Base-by-base conservation (phyloP, 805 yeast species). In the Kodamaea leandrae region DNA sequence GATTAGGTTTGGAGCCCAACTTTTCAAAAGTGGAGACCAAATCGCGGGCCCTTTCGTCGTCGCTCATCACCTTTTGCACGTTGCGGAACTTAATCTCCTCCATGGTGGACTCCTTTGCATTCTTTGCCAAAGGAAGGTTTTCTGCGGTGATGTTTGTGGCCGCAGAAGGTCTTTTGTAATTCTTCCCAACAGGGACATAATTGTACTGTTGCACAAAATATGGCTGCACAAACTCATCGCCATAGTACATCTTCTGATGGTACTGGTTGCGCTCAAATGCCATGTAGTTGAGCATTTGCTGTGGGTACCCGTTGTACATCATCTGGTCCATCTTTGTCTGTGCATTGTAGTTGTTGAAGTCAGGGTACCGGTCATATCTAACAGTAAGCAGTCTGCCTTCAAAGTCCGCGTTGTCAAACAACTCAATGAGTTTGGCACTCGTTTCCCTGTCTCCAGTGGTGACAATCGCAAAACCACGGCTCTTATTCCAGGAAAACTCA, bases 381-480 rank as follows among this genome's bases (percentile, higher is more conserved):
- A 82, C 87, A 3, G 82, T 78, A 21, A 82, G 59, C 5, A 66
- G 61, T 28, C 89, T 62, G 0, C 86, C 86, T 52, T 77, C 76
- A 51, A 80, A 83, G n/a, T 55, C 64, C 2, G 55, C 51, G 9
- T 76, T 77, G 52, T 82, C 75, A 49, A 81, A 77, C 29, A 55
- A 42, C 18, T 64, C 60, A 32, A 82, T 80, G 12, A 80, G 68
- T 29, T 63, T 62, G 3, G 63, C 62, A 3, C 84, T 77, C 25
- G 76, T 76, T 6, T 58, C 65, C 23, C 64, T 68, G 27, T 68
- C 57, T 1, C 66, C 66, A 17, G 78, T 80, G 3, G 74, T 67
- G 1, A 79, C 85, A 36, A 82, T 72, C 1, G 87, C 88, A 63
- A 78, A 82, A 2, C 89, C 88, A 50, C 79, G 73, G 23, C 64